Conservation (phyloP, 768 basidiomycete genomes). For the Mycena kentingensis region DNA sequence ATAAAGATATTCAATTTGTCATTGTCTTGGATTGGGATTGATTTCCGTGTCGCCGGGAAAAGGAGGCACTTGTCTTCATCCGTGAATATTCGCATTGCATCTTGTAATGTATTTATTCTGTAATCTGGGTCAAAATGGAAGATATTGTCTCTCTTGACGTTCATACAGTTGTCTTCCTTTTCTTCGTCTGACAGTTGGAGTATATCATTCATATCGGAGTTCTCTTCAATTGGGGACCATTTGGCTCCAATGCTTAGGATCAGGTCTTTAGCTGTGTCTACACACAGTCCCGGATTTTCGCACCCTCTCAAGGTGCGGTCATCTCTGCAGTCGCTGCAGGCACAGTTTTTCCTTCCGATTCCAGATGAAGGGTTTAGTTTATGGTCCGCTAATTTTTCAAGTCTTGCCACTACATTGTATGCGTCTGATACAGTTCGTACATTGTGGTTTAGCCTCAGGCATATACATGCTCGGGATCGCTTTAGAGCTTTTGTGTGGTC, state of each 20-base stretch:
- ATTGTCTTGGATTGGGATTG: no score
- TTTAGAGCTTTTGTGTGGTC: not conserved
- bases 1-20: no score
- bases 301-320: not conserved
- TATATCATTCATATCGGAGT: not conserved
- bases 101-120: not conserved
- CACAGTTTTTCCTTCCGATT: not conserved
- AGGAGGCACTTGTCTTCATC: no score
- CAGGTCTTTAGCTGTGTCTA: not conserved
- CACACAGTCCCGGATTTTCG: not conserved
- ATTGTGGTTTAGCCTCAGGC: not conserved
- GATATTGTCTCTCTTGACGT: not conserved
- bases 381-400: not conserved
- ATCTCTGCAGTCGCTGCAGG: not conserved
- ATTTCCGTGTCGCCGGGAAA: no score
- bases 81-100: not conserved
- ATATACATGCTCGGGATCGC: not conserved
- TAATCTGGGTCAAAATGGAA: not conserved
- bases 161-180: not conserved
- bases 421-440: not conserved
- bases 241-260: not conserved
- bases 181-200: not conserved
- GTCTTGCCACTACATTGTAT: not conserved
- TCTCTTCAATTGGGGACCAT: not conserved
- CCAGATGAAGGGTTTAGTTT: not conserved